phyloP scores from a whole-genome alignment of 441 rosid genomes.

The Eruca vesicaria region DNA sequence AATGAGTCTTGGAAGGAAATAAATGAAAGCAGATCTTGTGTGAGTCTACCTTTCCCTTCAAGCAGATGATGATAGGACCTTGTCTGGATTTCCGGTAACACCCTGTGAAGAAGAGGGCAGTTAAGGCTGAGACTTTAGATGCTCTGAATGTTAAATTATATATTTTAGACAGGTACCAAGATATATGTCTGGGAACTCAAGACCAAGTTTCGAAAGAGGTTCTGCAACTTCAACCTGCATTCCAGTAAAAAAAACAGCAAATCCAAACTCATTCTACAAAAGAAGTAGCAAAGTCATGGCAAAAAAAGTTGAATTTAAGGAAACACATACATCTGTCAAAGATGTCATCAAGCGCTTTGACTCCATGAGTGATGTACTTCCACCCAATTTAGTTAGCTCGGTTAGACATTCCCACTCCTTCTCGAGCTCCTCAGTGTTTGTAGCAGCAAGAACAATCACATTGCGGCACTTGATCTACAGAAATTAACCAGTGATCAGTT shows the following conservation, averaged over 20 bases:
- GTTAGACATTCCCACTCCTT: constrained; percentile 83
- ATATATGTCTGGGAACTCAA: constrained; percentile 80
- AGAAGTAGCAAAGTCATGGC: background rate
- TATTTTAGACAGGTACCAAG: constrained; percentile 50
- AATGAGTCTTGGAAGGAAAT: background rate
- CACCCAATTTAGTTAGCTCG: constrained; percentile 50
- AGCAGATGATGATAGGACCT: constrained; percentile 59
- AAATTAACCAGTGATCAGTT: background rate
- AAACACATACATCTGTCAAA: constrained; percentile 61
- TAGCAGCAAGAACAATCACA: constrained; percentile 68
- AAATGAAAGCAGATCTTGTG: background rate
- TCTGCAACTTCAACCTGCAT: constrained; percentile 82
- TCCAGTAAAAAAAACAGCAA: background rate
- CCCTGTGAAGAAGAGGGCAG: constrained; percentile 43
- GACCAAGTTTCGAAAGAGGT: constrained; percentile 77
- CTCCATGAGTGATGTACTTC: constrained; percentile 47
- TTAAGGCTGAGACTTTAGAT: constrained; percentile 14
- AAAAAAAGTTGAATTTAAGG: background rate
- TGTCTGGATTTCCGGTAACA: constrained; percentile 73
- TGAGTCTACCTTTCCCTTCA: constrained; percentile 76
- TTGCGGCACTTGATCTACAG: constrained; percentile 83
- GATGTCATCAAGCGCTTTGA: constrained; percentile 52
- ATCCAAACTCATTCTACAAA: background rate
- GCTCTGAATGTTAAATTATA: background rate
- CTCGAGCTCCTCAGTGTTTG: constrained; percentile 70